Percentiles rank a stretch among this genome's conserved stretches.
phyloP scores from a whole-genome alignment of 345 rosid species.

The Anastatica hierochuntica region DNA sequence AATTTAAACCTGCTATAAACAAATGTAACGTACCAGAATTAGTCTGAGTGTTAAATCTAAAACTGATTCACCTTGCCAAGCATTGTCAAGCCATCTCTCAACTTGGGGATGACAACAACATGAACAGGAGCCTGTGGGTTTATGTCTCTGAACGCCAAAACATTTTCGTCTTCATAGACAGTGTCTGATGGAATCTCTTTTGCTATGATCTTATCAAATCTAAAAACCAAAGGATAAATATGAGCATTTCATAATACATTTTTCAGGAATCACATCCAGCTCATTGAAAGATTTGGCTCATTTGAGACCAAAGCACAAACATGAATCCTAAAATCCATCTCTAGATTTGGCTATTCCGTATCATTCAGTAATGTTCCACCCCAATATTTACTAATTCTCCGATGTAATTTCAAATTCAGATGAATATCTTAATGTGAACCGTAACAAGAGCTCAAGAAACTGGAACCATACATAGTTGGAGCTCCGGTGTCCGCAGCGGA shows the following conservation, averaged over 20 bases:
- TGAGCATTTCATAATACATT: background rate
- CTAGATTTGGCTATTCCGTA: background rate
- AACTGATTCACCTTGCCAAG: slow-evolving; percentile 48
- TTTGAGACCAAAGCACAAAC: background rate
- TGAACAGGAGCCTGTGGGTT: slow-evolving; percentile 88
- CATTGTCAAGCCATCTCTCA: slow-evolving; percentile 67
- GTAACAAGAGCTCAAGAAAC: slow-evolving; percentile 20
- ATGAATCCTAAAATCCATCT: background rate
- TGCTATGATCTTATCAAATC: slow-evolving; percentile 86
- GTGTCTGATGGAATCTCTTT: slow-evolving; percentile 78
- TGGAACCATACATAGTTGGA: slow-evolving; percentile 62
- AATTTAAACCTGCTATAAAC: no score
- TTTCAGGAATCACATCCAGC: background rate
- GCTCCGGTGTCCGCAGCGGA: slow-evolving; percentile 49
- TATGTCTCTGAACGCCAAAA: slow-evolving; percentile 78
- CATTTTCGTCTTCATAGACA: slow-evolving; percentile 87
- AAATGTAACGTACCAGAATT: background rate
- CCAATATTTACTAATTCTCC: background rate
- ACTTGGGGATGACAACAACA: slow-evolving; percentile 76
- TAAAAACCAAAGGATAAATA: slow-evolving; percentile 14
- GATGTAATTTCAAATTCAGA: background rate
- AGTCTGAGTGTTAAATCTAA: background rate
- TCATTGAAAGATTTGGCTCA: background rate
- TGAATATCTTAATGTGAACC: background rate
- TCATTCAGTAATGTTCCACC: background rate